These are phyloP conservation scores for Ambrosia hybrid DNA, from an alignment of 140 eudicot species.

Conservation along the genomic window DNA sequence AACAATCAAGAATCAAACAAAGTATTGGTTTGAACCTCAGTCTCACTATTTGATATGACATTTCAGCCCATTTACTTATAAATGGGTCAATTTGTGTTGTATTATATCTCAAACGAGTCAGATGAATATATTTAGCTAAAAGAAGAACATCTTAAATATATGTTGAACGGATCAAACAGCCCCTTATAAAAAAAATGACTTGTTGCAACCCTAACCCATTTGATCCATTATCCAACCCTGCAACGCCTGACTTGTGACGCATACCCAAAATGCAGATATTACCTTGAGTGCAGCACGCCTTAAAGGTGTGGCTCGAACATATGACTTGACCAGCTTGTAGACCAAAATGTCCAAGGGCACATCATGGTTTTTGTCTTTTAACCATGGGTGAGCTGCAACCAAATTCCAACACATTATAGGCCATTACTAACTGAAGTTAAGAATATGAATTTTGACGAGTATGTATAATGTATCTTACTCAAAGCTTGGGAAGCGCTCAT, in stretches of 20 bases:
- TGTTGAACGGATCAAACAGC: no score
- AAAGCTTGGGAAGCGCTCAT: constrained; percentile 81
- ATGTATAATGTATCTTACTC: no score
- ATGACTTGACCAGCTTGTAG: constrained; percentile 76
- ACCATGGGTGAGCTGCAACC: constrained; percentile 91
- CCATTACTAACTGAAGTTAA: no score
- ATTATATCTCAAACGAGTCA: not conserved
- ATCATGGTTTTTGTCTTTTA: constrained; percentile 50
- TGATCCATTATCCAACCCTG: not conserved
- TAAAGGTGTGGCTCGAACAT: constrained; percentile 75
- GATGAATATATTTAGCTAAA: not conserved
- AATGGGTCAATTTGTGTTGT: not conserved
- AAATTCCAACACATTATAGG: not conserved
- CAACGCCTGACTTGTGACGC: not conserved
- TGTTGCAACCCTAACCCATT: not conserved
- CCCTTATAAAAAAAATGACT: not conserved
- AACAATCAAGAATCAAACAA: not conserved
- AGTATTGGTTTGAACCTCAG: not conserved
- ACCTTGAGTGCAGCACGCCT: constrained; percentile 93
- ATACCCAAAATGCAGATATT: constrained; percentile 14
- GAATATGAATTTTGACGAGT: no score
- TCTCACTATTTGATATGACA: not conserved
- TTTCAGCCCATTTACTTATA: not conserved
- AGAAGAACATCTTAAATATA: not conserved
- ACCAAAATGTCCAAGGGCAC: constrained; percentile 73